Conservation (phyloP, 768 basidiomycete genomes). For the Rhodotorula diobovata region DNA sequence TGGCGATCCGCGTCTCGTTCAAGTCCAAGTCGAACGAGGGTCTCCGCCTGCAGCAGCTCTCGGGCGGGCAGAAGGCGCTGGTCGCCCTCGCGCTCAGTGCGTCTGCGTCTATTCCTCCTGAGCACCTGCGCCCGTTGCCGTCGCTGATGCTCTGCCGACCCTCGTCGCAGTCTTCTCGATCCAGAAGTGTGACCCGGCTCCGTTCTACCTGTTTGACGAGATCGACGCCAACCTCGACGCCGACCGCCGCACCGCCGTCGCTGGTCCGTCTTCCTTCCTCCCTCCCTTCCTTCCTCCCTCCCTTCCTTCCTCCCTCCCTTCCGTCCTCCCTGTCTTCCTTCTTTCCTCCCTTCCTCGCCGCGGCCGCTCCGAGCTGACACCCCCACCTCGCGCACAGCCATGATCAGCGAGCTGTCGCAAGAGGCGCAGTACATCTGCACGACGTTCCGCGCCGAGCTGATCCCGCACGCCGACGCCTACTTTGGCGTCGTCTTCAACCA, state of each 20-base stretch:
- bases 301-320: background rate
- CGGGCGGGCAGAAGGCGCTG: conserved; percentile 94
- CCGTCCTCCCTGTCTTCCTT: no score
- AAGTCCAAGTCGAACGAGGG: conserved; percentile 98
- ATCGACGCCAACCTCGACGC: conserved; percentile 98
- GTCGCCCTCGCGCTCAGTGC: conserved; percentile 88
- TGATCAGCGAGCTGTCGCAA: conserved; percentile 85
- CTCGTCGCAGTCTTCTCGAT: conserved; percentile 77
- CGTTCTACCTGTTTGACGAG: conserved; percentile 99
- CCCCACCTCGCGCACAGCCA: conserved; percentile 53
- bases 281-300: background rate
- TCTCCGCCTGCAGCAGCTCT: conserved; percentile 88
- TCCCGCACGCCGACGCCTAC: conserved; percentile 91
- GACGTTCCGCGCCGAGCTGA: conserved; percentile 96
- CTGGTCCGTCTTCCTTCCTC: conserved; percentile 57
- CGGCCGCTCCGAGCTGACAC: background rate
- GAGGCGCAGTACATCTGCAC: conserved; percentile 96
- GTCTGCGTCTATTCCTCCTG: conserved; percentile 30
- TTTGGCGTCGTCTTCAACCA: conserved; percentile 65
- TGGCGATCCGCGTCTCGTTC: conserved; percentile 97
- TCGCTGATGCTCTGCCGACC: background rate
- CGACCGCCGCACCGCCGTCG: conserved; percentile 94
- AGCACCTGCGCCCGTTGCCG: conserved; percentile 5
- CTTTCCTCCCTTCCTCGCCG: no score
- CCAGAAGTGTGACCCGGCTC: conserved; percentile 98